Conservation (phyloP, 2,329 filamentous ascomycete species). For the Stemphylium lycopersici region DNA sequence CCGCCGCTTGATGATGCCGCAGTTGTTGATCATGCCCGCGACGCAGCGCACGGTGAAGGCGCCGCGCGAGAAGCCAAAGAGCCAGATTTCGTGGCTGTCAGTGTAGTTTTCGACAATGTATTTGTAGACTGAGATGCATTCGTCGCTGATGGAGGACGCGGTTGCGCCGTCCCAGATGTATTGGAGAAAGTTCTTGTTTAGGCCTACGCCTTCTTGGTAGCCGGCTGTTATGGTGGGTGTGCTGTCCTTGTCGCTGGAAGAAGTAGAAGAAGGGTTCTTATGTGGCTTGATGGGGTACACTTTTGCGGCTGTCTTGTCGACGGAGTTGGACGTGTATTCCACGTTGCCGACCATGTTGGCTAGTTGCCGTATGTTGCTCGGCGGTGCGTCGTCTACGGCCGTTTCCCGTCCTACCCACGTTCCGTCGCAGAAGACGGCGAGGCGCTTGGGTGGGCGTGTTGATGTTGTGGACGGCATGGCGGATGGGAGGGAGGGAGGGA, state of each 20-base stretch:
- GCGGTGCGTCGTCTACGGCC: conserved; percentile 30
- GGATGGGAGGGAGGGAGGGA: not conserved
- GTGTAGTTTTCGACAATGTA: conserved; percentile 47
- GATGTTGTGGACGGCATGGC: conserved; percentile 18
- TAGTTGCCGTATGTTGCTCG: conserved; percentile 42
- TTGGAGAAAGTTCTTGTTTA: conserved; percentile 44
- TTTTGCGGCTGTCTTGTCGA: conserved; percentile 19
- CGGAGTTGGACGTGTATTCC: conserved; percentile 9
- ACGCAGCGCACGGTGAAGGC: conserved; percentile 53
- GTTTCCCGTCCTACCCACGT: conserved; percentile 48
- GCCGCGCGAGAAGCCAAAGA: conserved; percentile 56
- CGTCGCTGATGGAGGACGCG: conserved; percentile 43
- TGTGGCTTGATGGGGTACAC: conserved; percentile 30
- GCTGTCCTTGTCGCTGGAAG: not conserved
- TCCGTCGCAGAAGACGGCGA: conserved; percentile 45
- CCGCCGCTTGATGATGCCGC: conserved; percentile 45
- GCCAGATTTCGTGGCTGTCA: conserved; percentile 50
- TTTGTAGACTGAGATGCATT: conserved; percentile 44
- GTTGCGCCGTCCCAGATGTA: conserved; percentile 48
- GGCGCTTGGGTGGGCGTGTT: conserved; percentile 27
- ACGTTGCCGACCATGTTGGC: conserved; percentile 42
- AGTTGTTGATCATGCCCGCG: conserved; percentile 53
- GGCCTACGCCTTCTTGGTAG: conserved; percentile 47
- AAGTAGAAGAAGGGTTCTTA: not conserved
- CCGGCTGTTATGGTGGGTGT: conserved; percentile 35